phyloP scores from a whole-genome alignment of 2,329 filamentous ascomycete species.

The Xylaria sp. region DNA sequence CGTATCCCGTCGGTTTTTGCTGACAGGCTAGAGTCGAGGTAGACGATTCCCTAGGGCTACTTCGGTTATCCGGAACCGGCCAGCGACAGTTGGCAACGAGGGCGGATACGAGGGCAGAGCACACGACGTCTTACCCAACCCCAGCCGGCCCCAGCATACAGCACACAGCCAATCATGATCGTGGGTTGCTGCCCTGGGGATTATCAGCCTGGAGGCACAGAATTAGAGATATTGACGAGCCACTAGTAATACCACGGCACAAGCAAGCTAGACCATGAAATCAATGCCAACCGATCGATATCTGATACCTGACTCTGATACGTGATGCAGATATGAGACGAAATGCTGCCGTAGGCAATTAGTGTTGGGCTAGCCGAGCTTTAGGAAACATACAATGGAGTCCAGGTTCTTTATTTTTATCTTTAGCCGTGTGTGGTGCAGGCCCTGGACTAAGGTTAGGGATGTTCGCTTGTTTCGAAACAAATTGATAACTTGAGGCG shows the following conservation, averaged over 20 bases:
- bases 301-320: slow-evolving; percentile 6
- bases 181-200: slow-evolving; percentile 8
- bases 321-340: slow-evolving; percentile 10
- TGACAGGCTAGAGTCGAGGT: slow-evolving; percentile 4
- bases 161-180: slow-evolving; percentile 8
- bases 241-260: slow-evolving; percentile 8
- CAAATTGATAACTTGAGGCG: not conserved
- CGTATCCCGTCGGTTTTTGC: slow-evolving; percentile 6
- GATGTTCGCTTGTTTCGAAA: slow-evolving; percentile 5
- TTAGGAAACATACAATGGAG: not conserved
- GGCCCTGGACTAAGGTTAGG: not conserved
- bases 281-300: not conserved
- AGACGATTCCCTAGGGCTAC: slow-evolving; percentile 10
- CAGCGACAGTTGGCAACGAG: slow-evolving; percentile 14
- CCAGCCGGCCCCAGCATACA: slow-evolving; percentile 11
- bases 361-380: slow-evolving; percentile 10
- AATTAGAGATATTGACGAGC: slow-evolving; percentile 22
- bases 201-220: slow-evolving; percentile 1
- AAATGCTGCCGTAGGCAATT: slow-evolving; percentile 1
- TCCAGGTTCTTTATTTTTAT: slow-evolving; percentile 3
- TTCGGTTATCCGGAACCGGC: slow-evolving; percentile 2
- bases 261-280: slow-evolving; percentile 12
- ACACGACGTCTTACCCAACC: slow-evolving; percentile 2
- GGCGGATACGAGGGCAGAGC: not conserved
- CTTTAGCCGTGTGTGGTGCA: not conserved